Percentiles rank a stretch among this genome's conserved stretches.
Evolutionary conservation across 1,284 basidiomycete genomes (phyloP).

Genomic region (Pseudozyma sp.): DNA sequence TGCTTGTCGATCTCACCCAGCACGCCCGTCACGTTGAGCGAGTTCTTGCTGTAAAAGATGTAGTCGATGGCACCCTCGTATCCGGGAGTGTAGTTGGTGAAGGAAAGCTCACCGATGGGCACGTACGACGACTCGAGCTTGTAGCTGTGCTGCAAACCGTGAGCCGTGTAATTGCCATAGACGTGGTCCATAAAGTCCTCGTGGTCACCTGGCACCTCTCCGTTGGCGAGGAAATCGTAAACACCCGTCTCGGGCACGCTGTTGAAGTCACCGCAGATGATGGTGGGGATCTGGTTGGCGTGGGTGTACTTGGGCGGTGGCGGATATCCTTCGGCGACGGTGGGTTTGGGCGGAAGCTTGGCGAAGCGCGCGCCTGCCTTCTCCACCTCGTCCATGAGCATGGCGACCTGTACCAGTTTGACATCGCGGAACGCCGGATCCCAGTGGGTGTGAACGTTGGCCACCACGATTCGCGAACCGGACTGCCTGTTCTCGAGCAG

Average conservation of each 20-base stretch:
- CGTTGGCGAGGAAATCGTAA: constrained; percentile 87
- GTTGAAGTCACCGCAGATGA: constrained; percentile 96
- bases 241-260: constrained; percentile 87
- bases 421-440: constrained; percentile 93
- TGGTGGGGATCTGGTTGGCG: constrained; percentile 87
- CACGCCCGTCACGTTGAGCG: constrained; percentile 84
- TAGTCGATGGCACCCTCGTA: constrained; percentile 81
- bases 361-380: constrained; percentile 88
- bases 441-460: constrained; percentile 94
- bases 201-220: constrained; percentile 77
- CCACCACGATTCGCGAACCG: constrained; percentile 86
- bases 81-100: constrained; percentile 90
- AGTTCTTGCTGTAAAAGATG: constrained; percentile 87
- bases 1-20: constrained; percentile 86
- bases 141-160: constrained; percentile 84
- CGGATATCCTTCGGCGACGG: constrained; percentile 67
- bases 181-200: constrained; percentile 91
- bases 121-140: constrained; percentile 85
- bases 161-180: constrained; percentile 92
- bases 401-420: constrained; percentile 93
- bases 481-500: constrained; percentile 87
- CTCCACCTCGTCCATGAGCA: constrained; percentile 92
- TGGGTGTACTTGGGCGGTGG: constrained; percentile 78
- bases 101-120: constrained; percentile 72
- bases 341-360: constrained; percentile 79